These are phyloP conservation scores for Trichoderma sp. DNA, from an alignment of 2,329 filamentous ascomycete genomes.

Conservation along the genomic window DNA sequence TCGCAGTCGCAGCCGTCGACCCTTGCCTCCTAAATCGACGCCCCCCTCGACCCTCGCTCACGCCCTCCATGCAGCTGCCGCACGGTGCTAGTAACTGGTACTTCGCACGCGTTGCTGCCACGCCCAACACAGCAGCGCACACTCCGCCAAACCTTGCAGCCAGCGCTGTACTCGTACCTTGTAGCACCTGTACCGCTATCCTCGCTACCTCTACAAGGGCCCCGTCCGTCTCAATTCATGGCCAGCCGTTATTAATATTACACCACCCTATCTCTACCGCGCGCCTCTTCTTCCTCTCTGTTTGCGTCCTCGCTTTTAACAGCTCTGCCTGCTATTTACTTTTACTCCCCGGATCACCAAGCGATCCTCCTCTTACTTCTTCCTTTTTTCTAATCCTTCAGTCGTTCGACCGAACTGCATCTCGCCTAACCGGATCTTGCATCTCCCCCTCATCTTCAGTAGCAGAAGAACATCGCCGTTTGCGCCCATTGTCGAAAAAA, in stretches of 20 bases:
- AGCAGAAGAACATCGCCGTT: not conserved
- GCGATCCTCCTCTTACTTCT: not conserved
- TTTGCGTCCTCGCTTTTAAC: conserved; percentile 12
- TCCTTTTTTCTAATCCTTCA: not conserved
- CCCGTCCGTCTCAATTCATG: not conserved
- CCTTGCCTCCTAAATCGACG: not conserved
- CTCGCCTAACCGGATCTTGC: conserved; percentile 3
- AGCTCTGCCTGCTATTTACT: not conserved
- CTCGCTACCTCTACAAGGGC: not conserved
- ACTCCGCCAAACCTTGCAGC: not conserved
- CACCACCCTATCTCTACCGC: conserved; percentile 10
- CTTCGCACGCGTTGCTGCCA: not conserved
- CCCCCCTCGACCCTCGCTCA: not conserved
- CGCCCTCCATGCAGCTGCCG: not conserved
- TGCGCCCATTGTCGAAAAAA: not conserved
- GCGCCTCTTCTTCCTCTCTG: conserved; percentile 1
- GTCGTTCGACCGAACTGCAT: not conserved
- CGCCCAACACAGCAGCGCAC: not conserved
- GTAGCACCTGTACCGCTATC: conserved; percentile 9
- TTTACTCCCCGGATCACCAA: not conserved
- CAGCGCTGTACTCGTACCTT: not conserved
- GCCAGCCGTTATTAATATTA: conserved; percentile 18
- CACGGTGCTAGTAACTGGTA: not conserved
- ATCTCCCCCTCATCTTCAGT: not conserved
- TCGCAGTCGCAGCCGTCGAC: not conserved